phyloP scores from a whole-genome alignment of 805 yeast genomes.

The Lipomyces yamadae region DNA sequence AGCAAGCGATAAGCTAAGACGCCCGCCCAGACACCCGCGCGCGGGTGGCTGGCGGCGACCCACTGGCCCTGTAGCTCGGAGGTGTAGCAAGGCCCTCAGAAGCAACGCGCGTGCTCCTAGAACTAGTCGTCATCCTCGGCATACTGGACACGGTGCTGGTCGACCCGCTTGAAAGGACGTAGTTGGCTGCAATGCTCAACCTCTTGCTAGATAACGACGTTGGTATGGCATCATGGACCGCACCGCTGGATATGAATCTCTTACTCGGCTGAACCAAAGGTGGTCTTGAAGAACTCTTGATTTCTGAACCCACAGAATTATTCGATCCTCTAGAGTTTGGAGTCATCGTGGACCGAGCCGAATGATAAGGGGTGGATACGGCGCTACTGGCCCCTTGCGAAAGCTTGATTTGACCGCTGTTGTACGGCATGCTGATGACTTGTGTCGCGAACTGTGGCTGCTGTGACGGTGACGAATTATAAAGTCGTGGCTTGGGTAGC shows the following conservation, averaged over 20 bases:
- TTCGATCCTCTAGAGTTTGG: background rate
- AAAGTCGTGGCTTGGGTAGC: background rate
- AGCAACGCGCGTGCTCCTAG: background rate
- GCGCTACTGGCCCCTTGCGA: conserved; percentile 1
- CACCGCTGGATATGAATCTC: background rate
- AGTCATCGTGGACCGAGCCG: background rate
- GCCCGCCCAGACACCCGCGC: background rate
- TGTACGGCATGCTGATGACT: background rate
- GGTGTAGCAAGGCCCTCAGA: background rate
- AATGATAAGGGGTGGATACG: background rate
- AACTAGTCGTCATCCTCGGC: background rate
- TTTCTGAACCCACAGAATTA: background rate
- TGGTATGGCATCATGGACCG: background rate
- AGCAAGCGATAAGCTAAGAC: background rate
- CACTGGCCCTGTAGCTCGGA: background rate
- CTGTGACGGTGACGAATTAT: background rate
- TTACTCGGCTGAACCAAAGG: background rate
- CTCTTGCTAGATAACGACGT: background rate
- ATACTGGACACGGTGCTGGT: background rate
- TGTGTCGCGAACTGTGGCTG: background rate
- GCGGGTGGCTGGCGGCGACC: background rate
- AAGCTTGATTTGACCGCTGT: background rate
- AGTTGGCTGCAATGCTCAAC: background rate
- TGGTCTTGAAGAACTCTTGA: background rate
- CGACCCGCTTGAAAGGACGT: background rate